phyloP scores from a whole-genome alignment of 495 filamentous ascomycete genomes.

The Penicillium bovifimosum region DNA sequence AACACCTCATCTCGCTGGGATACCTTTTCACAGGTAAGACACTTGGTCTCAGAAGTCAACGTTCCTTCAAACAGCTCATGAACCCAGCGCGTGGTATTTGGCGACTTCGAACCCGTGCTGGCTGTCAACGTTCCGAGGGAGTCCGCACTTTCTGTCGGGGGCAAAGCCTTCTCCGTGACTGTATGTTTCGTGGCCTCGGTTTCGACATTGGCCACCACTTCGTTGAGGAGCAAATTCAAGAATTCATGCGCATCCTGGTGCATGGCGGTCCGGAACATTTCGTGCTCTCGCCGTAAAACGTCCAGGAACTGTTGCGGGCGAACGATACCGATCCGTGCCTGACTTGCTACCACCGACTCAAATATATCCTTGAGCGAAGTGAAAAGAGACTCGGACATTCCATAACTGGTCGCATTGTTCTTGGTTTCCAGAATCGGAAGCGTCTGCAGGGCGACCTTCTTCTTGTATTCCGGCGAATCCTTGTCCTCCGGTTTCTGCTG shows the following conservation, averaged over 20 bases:
- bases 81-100: slow-evolving; percentile 75
- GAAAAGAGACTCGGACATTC: slow-evolving; percentile 92
- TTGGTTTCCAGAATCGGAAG: slow-evolving; percentile 80
- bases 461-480: slow-evolving; percentile 90
- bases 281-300: slow-evolving; percentile 86
- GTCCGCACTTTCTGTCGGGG: slow-evolving; percentile 34
- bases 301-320: slow-evolving; percentile 91
- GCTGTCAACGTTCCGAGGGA: slow-evolving; percentile 37
- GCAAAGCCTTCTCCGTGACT: slow-evolving; percentile 32
- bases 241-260: slow-evolving; percentile 99
- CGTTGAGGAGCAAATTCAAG: slow-evolving; percentile 88
- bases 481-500: slow-evolving; percentile 72
- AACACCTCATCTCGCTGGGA: slow-evolving; percentile 95
- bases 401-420: slow-evolving; percentile 73
- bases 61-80: slow-evolving; percentile 96
- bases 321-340: slow-evolving; percentile 81
- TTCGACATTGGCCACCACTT: slow-evolving; percentile 92
- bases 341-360: slow-evolving; percentile 77
- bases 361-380: slow-evolving; percentile 95
- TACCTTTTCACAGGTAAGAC: slow-evolving; percentile 90
- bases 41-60: slow-evolving; percentile 92
- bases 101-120: slow-evolving; percentile 42
- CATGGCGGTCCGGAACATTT: slow-evolving; percentile 95
- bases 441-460: slow-evolving; percentile 83
- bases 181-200: slow-evolving; percentile 59